Evolutionary conservation across 192 early-diverging fungal species (phyloP), one percentile per base, ranked within the genome.

Genomic region (Chytriomyces confervae): DNA sequence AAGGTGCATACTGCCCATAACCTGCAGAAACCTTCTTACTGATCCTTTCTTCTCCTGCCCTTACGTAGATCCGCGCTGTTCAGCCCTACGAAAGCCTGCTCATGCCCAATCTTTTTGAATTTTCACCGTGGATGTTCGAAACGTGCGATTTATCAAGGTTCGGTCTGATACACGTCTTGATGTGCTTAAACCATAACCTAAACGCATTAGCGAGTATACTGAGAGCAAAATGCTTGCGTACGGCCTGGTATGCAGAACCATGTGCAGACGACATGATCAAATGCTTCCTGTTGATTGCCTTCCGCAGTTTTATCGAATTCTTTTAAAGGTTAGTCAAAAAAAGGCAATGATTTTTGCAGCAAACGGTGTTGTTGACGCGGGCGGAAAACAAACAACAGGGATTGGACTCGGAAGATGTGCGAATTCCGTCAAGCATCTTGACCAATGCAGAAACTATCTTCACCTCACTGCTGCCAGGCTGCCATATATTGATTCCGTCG

Each of bases 101-200:
- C 18, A 89, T 91, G 66, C 94, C 94, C 2, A 83, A 89, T 6
- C 81, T 94, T 0, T 94, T 91, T 61, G 92, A 95, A 51, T 90
- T 94, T 77, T 81, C 90, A 7, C 86, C 91, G 3, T 95, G 93
- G 93, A 75, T 95, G 24, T 91, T 96, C 57, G 85, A 95, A 79
- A 91, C 93, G 0, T 84, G 88, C 27, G 86, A 91, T 76, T 50
- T 91, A 27, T 78, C 84, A 63, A 77, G 69, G 92, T 93, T 36
- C 36, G 36, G 36, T 36, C 36, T 36, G 82, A 77, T 82, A 79
- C 45, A 20, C 60, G 20, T 23, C 47, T 7, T 48, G 2, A 71
- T 45, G 70, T 23, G n/a, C 23, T 76, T 29, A 46, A 7, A 70
- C 20, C 53, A 13, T 18, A 48, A 77, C 36, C 1, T 1, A 23